Base-by-base conservation (phyloP, 83 land plant species). In the Thuja plicata region DNA sequence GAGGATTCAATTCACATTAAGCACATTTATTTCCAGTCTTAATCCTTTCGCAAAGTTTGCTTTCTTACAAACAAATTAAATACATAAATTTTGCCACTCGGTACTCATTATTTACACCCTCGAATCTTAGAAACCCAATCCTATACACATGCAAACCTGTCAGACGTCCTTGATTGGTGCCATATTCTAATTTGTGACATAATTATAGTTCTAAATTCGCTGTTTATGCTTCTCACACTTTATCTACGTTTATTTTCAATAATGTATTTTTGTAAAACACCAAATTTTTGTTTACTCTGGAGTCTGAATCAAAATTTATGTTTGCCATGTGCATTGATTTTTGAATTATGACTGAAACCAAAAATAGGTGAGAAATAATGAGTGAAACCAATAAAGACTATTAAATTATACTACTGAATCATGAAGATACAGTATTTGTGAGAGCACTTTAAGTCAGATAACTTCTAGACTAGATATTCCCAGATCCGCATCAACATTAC, bases 21-120 rank as follows among this genome's bases (percentile, higher is more conserved):
- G 79, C 35, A 76, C 19, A 76, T 76, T 32, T 76, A 27, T 76
- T 76, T 35, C 79, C 79, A 30, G 79, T 76, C 79, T 76, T 76
- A 76, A 34, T 16, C 40, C 38, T 76, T 35, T 32, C 79, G 35
- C 13, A 76, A 76, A 76, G 10, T 13, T 32, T 32, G 17, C 79
- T 73, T 32, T n/a, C 32, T 73, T 73, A 73, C 15, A 32, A 11
- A 10, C 35, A 32, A 73, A n/a, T 73, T 32, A n/a, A n/a, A n/a
- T n/a, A 32, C 15, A 74, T 21, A 62, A 62, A 62, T 21, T 62
- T 62, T 62, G 70, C 8, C 70, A 62, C 24, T 27, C 32, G 1
- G 9, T 27, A 27, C 73, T 66, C 32, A 8, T 66, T 76, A 34
- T 76, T 76, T 76, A 76, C 35, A 35, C 15, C 38, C 79, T 32